Evolutionary conservation across 2,329 filamentous ascomycete genomes (phyloP), one percentile per base, ranked within the genome.

Genomic region (Drechslera avenae): DNA sequence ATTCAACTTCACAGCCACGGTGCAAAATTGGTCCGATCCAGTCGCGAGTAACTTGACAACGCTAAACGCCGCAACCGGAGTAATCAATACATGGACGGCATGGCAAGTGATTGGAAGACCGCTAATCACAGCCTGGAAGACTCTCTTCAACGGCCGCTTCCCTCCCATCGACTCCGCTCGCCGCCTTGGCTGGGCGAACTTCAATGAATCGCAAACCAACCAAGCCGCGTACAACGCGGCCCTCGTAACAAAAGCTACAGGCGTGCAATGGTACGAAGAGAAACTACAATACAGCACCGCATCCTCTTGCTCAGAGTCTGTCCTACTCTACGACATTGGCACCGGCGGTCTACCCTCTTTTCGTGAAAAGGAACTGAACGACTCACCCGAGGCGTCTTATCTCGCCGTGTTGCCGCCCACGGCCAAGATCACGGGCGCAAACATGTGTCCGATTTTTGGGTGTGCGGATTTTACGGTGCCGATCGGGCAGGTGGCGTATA

Each of bases 281-380:
- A 52, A 72, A 19, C 52, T 76, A 3, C 71, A 76, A 41, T 73
- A 65, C 58, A 63, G 59, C 36, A 75, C 71, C 1, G 32, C 67
- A 5, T 68, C 73, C 33, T 73, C 70, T 1, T 77, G 75, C 51
- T 75, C 73, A 5, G 74, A 77, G 42, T 67, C 63, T 30, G 59
- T 78, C 14, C 69, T 77, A 62, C 58, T 78, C 17, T 75, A 73
- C 56, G 76, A 77, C 53, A 74, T 77, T 42, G 75, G 76, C 8
- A 76, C 74, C 1, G 75, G 75, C 17, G 76, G 74, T 0, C 43
- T 74, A 14, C 74, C 75, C 2, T 73, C 69, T 5, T 77, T 70
- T 50, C 71, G 75, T 9, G 74, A 77, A 52, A 42, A 61, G 8
- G 63, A 64, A 17, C 63, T 75, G 5, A 73, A 68, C 42, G 59